Percentiles rank a stretch among this genome's conserved stretches.
These are phyloP conservation scores for Penicillium rolfsii DNA, from an alignment of 2,329 filamentous ascomycete genomes.

Conservation along the genomic window DNA sequence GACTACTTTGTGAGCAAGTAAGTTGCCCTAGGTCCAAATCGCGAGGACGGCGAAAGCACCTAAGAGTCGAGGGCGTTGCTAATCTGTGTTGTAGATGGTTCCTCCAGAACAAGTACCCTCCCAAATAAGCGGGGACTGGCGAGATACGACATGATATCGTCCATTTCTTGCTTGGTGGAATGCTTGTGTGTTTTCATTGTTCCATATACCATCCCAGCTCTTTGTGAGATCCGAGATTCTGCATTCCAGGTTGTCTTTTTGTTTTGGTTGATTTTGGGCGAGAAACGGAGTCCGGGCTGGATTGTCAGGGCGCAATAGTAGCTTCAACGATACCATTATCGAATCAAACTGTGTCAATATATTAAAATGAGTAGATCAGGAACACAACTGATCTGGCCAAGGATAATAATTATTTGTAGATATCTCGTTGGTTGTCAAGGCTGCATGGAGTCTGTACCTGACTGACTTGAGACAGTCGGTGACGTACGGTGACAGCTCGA, in stretches of 20 bases:
- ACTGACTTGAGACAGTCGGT: not conserved
- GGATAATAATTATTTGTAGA: not conserved
- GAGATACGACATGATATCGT: not conserved
- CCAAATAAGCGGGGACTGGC: slow-evolving; percentile 41
- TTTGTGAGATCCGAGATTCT: slow-evolving; percentile 22
- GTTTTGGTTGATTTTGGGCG: slow-evolving; percentile 15
- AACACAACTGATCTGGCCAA: not conserved
- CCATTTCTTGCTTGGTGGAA: not conserved
- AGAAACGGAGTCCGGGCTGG: slow-evolving; percentile 19
- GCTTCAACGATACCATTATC: slow-evolving; percentile 20
- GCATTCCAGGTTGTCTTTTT: slow-evolving; percentile 8
- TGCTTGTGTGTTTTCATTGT: slow-evolving; percentile 15
- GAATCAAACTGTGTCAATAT: not conserved
- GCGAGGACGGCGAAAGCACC: not conserved
- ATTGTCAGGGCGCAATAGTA: slow-evolving; percentile 17
- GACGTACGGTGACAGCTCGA: not conserved
- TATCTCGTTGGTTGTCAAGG: not conserved
- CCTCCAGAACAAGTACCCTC: slow-evolving; percentile 55
- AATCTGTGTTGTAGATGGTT: slow-evolving; percentile 46
- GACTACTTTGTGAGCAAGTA: slow-evolving; percentile 57
- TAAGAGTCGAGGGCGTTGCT: slow-evolving; percentile 14
- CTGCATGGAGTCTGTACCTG: not conserved
- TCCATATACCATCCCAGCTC: slow-evolving; percentile 34
- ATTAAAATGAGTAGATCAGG: not conserved
- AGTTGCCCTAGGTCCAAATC: slow-evolving; percentile 23